phyloP scores from a whole-genome alignment of 768 basidiomycete species.

The Cystobasidium ongulense region DNA sequence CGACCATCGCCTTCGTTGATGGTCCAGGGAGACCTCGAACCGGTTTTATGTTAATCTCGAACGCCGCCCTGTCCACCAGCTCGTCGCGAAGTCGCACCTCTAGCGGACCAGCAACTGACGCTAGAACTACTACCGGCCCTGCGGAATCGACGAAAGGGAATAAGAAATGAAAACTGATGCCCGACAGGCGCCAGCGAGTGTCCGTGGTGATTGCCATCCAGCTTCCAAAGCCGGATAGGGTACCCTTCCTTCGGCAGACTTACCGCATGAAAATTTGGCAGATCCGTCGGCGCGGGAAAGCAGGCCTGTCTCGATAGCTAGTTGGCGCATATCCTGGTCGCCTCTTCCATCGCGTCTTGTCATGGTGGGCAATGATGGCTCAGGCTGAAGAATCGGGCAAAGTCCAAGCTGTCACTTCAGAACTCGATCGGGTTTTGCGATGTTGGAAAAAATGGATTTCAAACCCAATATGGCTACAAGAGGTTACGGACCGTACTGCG shows the following conservation, averaged over 20 bases:
- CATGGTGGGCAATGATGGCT: neutral
- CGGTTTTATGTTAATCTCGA: slow-evolving; percentile 46
- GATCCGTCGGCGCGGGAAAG: slow-evolving; percentile 48
- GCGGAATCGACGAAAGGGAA: neutral
- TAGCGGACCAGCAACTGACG: slow-evolving; percentile 46
- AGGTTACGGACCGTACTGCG: neutral
- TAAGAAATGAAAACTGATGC: neutral
- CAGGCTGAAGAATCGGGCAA: neutral
- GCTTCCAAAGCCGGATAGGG: too few species aligned
- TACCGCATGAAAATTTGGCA: slow-evolving; percentile 45
- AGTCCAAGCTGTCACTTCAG: neutral
- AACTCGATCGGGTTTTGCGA: neutral
- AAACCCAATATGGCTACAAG: neutral
- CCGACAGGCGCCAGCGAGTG: too few species aligned
- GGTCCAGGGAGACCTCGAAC: slow-evolving; percentile 46
- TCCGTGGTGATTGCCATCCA: too few species aligned
- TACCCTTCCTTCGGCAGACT: slow-evolving; percentile 21
- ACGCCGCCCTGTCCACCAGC: slow-evolving; percentile 46
- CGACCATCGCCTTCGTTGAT: slow-evolving; percentile 43
- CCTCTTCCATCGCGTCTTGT: neutral
- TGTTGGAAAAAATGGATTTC: too few species aligned
- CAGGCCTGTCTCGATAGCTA: slow-evolving; percentile 34
- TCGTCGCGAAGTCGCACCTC: slow-evolving; percentile 48
- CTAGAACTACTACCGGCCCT: slow-evolving; percentile 45
- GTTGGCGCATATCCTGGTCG: neutral